Evolutionary conservation across 164 flowering plant species (phyloP).

Genomic region (Pachysandra terminalis): DNA sequence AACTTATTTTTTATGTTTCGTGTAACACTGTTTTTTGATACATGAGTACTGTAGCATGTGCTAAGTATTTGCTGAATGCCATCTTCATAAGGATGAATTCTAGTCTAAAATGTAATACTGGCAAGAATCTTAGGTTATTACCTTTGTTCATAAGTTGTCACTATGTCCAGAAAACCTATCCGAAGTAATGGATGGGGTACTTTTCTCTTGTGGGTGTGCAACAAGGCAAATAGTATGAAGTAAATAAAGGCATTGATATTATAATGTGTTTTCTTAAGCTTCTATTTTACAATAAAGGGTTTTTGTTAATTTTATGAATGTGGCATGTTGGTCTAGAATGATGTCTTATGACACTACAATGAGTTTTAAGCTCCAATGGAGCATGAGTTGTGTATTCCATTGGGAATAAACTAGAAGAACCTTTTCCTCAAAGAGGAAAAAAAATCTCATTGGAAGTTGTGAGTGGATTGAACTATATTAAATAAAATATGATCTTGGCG

Average conservation of each 20-base stretch:
- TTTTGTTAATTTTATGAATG: background rate
- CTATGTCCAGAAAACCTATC: background rate
- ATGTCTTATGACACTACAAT: conserved; percentile 7
- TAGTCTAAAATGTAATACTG: background rate
- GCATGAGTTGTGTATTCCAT: conserved; percentile 14
- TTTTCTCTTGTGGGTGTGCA: background rate
- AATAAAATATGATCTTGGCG: conserved; percentile 14
- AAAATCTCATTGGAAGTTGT: conserved; percentile 23
- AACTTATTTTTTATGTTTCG: background rate
- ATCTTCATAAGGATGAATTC: background rate
- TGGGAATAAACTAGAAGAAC: conserved; percentile 5
- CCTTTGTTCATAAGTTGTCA: background rate
- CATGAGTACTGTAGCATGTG: background rate
- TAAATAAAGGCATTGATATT: too few species aligned
- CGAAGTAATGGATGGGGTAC: background rate
- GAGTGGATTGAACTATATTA: conserved; percentile 10
- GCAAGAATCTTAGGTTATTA: background rate
- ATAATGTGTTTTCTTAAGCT: too few species aligned
- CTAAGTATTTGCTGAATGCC: background rate
- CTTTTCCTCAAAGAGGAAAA: conserved; percentile 3
- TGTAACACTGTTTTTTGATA: background rate
- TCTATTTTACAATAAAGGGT: background rate
- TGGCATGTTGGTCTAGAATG: conserved; percentile 5
- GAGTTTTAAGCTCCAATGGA: conserved; percentile 23
- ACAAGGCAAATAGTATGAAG: background rate